A percentile compares a stretch with the other conserved stretches of the same genome.
Evolutionary conservation across 305 asterid species (phyloP).

Genomic region (Striga hermonthica): DNA sequence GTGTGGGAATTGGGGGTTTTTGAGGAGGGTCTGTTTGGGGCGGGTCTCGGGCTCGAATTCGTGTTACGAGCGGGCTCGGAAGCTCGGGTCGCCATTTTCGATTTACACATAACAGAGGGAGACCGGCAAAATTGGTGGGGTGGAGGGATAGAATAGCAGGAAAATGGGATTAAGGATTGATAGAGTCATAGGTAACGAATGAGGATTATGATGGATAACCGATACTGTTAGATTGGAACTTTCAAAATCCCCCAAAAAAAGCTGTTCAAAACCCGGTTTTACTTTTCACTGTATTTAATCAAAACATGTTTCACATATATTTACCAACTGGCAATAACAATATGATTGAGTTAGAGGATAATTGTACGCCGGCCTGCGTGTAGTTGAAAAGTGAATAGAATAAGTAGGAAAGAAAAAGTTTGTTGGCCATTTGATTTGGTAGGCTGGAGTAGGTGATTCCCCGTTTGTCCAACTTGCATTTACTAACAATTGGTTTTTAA

Average conservation of each 20-base stretch:
- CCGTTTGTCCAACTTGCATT: too few relatives aligned
- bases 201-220: background rate
- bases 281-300: too few relatives aligned
- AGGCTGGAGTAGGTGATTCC: too few relatives aligned
- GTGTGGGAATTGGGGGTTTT: conserved; percentile 29
- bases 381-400: too few relatives aligned
- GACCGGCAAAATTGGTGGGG: background rate
- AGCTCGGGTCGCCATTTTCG: conserved; percentile 59
- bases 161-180: background rate
- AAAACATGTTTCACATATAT: too few relatives aligned
- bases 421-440: too few relatives aligned
- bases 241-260: background rate
- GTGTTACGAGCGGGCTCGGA: conserved; percentile 36
- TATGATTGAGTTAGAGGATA: too few relatives aligned
- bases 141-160: background rate
- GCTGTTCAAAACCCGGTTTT: too few relatives aligned
- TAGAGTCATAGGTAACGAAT: background rate
- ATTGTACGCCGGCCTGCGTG: too few relatives aligned
- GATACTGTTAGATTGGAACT: background rate
- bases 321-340: too few relatives aligned
- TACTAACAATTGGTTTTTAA: too few relatives aligned
- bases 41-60: conserved; percentile 9
- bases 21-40: conserved; percentile 1
- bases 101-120: conserved; percentile 48
- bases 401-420: too few relatives aligned